Conservation (phyloP, 1,284 basidiomycete genomes). For the Athelia sp. region DNA sequence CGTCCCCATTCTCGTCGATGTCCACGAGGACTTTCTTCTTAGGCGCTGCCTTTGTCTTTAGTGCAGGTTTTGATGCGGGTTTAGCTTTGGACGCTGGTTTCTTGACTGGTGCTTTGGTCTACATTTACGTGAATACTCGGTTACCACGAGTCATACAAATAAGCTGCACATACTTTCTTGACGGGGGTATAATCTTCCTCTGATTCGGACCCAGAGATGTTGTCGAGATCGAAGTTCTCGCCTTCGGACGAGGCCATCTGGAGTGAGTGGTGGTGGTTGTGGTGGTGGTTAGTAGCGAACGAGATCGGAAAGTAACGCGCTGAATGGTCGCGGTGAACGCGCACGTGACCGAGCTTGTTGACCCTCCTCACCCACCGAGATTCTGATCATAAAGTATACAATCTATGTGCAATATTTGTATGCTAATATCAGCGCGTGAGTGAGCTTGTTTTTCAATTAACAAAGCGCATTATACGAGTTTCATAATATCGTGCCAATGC, state of each 20-base stretch:
- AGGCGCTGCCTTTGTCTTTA: constrained; percentile 37
- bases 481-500: too few relatives aligned
- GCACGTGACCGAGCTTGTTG: not conserved
- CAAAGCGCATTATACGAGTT: too few relatives aligned
- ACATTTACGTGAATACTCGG: not conserved
- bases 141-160: constrained; percentile 1
- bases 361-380: too few relatives aligned
- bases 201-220: constrained; percentile 56
- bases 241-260: constrained; percentile 57
- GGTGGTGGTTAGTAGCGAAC: not conserved
- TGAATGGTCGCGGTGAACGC: not conserved
- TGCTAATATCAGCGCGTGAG: too few relatives aligned
- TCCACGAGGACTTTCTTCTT: constrained; percentile 74
- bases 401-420: too few relatives aligned
- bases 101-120: constrained; percentile 23
- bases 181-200: constrained; percentile 56
- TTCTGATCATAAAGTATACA: too few relatives aligned
- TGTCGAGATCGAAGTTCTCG: constrained; percentile 61
- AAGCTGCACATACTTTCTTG: constrained; percentile 47
- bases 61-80: constrained; percentile 35
- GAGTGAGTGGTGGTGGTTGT: constrained; percentile 4
- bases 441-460: too few relatives aligned
- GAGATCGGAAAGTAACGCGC: not conserved
- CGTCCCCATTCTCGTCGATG: constrained; percentile 53
- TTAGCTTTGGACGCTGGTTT: constrained; percentile 29